A percentile compares a stretch with the other conserved stretches of the same genome.
Evolutionary conservation across 371 early-diverging fungal genomes (phyloP).

Genomic region (Fennellomyces sp.): DNA sequence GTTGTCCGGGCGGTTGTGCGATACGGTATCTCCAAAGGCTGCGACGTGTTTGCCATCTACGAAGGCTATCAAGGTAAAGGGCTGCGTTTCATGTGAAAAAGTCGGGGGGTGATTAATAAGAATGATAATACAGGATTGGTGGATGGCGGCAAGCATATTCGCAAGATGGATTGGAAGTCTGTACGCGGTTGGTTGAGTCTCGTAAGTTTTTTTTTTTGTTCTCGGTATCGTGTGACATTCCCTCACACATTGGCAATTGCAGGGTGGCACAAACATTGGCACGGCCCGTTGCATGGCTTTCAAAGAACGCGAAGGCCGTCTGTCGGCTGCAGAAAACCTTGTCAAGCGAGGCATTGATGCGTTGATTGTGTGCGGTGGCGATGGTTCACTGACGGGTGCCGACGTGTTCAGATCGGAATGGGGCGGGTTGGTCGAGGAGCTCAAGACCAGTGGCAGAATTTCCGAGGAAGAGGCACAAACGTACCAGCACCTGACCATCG

Average conservation of each 20-base stretch:
- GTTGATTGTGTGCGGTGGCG: constrained; percentile 96
- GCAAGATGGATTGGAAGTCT: constrained; percentile 85
- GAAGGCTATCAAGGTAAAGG: constrained; percentile 95
- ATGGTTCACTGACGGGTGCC: constrained; percentile 97
- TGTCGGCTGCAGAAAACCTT: constrained; percentile 84
- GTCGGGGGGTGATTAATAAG: too few species aligned
- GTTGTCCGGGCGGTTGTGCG: constrained; percentile 96
- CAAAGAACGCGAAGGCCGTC: constrained; percentile 84
- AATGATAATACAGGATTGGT: constrained; percentile 85
- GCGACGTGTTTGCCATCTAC: constrained; percentile 89
- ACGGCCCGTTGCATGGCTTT: constrained; percentile 93
- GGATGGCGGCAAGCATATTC: constrained; percentile 89
- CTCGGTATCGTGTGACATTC: background rate
- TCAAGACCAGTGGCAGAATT: constrained; percentile 62
- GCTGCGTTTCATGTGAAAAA: background rate
- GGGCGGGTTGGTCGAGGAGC: constrained; percentile 78
- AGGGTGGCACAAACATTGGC: constrained; percentile 97
- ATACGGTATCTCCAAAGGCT: constrained; percentile 82
- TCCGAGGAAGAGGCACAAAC: constrained; percentile 56
- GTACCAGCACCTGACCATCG: constrained; percentile 80
- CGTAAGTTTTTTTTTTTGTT: constrained; percentile 38
- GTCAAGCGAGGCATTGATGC: constrained; percentile 91
- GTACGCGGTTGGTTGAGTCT: constrained; percentile 83
- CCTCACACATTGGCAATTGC: background rate
- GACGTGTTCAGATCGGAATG: constrained; percentile 93